These are phyloP conservation scores for Crithidia thermophila DNA, from an alignment of 208 protist species.

Conservation along the genomic window DNA sequence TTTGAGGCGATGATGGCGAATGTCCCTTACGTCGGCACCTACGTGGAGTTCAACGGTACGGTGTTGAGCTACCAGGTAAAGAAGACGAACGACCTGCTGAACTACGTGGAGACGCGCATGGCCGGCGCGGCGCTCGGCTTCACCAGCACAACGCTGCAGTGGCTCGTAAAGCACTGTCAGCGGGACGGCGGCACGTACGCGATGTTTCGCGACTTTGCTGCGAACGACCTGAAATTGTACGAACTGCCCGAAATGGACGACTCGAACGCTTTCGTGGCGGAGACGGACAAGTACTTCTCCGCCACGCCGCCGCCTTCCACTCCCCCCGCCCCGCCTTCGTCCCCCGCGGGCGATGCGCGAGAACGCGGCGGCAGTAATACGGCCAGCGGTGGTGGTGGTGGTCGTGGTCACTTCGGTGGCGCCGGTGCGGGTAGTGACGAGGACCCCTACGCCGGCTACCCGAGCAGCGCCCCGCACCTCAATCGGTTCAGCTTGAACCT, in stretches of 20 bases:
- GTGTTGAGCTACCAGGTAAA: conserved; percentile 74
- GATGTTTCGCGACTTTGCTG: conserved; percentile 52
- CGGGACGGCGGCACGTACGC: conserved; percentile 74
- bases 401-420: neutral
- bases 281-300: conserved; percentile 24
- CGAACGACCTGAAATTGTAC: conserved; percentile 71
- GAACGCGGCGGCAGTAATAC: neutral
- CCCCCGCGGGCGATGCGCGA: neutral
- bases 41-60: conserved; percentile 76
- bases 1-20: conserved; percentile 87
- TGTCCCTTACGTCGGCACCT: conserved; percentile 77
- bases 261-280: conserved; percentile 20
- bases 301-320: neutral
- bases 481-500: conserved; percentile 57
- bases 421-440: neutral
- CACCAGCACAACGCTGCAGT: conserved; percentile 79
- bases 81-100: conserved; percentile 75
- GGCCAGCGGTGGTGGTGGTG: neutral
- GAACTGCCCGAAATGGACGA: conserved; percentile 52
- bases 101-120: conserved; percentile 56
- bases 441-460: conserved; percentile 2
- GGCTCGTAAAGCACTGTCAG: conserved; percentile 63
- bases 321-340: neutral
- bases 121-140: conserved; percentile 84
- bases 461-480: conserved; percentile 3